phyloP scores from a whole-genome alignment of 2,329 filamentous ascomycete genomes.

The Macroventuria anomochaeta region DNA sequence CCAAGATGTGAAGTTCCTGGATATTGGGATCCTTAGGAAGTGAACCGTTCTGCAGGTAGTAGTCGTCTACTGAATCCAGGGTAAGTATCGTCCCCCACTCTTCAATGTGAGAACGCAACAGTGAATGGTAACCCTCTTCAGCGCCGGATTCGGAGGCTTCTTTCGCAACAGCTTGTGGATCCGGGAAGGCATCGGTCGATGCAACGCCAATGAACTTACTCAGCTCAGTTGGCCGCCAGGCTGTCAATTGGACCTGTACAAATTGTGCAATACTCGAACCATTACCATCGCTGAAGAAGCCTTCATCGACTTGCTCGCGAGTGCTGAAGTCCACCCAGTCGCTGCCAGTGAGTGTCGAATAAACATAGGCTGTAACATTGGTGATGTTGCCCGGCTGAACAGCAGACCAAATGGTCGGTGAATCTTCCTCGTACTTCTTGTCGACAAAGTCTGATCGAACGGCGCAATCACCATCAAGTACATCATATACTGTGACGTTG shows the following conservation, averaged over 20 bases:
- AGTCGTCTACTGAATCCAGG: constrained; percentile 68
- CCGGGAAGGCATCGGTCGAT: constrained; percentile 69
- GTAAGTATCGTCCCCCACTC: constrained; percentile 70
- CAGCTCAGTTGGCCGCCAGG: constrained; percentile 61
- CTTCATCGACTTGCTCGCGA: constrained; percentile 54
- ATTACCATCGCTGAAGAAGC: constrained; percentile 60
- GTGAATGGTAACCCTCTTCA: constrained; percentile 60
- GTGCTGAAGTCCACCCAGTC: constrained; percentile 52
- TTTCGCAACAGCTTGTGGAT: constrained; percentile 63
- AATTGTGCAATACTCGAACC: constrained; percentile 70
- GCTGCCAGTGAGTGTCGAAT: constrained; percentile 60
- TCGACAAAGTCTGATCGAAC: constrained; percentile 66
- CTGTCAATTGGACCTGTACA: constrained; percentile 60
- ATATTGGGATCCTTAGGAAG: constrained; percentile 65
- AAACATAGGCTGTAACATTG: constrained; percentile 68
- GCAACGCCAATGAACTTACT: constrained; percentile 73
- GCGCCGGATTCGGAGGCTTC: constrained; percentile 60
- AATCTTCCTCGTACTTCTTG: constrained; percentile 61
- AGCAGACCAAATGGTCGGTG: constrained; percentile 65
- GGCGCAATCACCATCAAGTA: constrained; percentile 72
- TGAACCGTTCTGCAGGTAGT: constrained; percentile 61
- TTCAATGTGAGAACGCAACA: constrained; percentile 62
- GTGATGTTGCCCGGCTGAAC: constrained; percentile 67
- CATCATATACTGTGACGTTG: constrained; percentile 67
- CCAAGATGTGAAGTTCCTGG: constrained; percentile 62